phyloP scores from a whole-genome alignment of 2,329 filamentous ascomycete species.

The Aspergillus novofumigatus region DNA sequence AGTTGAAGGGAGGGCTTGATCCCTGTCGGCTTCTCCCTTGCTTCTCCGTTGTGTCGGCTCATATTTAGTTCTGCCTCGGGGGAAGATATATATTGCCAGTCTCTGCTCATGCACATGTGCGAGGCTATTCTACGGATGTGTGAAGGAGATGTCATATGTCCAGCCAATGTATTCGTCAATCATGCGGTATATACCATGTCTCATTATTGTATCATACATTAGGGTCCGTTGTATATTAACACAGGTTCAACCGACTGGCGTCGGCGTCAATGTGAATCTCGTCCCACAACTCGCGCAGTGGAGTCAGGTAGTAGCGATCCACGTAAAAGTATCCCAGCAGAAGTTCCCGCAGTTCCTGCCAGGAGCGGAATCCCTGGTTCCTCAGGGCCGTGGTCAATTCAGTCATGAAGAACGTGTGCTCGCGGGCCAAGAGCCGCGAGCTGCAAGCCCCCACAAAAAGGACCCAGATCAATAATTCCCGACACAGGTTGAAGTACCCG shows the following conservation, averaged over 20 bases:
- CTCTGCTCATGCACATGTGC: background rate
- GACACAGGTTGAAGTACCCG: constrained; percentile 29
- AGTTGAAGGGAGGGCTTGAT: background rate
- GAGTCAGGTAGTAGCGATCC: constrained; percentile 30
- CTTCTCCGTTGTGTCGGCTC: too few species aligned
- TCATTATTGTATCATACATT: constrained; percentile 15
- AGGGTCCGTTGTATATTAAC: background rate
- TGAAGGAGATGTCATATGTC: background rate
- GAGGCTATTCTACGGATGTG: background rate
- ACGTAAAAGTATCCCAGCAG: constrained; percentile 34
- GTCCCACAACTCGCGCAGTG: constrained; percentile 31
- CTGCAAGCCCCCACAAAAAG: constrained; percentile 35
- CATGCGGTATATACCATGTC: constrained; percentile 8
- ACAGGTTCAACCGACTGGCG: constrained; percentile 4
- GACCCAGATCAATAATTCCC: constrained; percentile 34
- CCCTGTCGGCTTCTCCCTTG: too few species aligned
- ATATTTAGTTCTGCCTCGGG: too few species aligned
- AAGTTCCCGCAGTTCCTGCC: constrained; percentile 30
- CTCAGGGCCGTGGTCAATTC: constrained; percentile 27
- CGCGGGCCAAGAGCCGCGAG: constrained; percentile 17
- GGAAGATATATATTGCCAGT: background rate
- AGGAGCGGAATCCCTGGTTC: constrained; percentile 26
- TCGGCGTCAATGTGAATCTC: constrained; percentile 22
- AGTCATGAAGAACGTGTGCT: constrained; percentile 30
- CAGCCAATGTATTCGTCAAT: background rate